These are phyloP conservation scores for Rosa lucieae DNA, from an alignment of 306 rosid genomes.

Conservation along the genomic window DNA sequence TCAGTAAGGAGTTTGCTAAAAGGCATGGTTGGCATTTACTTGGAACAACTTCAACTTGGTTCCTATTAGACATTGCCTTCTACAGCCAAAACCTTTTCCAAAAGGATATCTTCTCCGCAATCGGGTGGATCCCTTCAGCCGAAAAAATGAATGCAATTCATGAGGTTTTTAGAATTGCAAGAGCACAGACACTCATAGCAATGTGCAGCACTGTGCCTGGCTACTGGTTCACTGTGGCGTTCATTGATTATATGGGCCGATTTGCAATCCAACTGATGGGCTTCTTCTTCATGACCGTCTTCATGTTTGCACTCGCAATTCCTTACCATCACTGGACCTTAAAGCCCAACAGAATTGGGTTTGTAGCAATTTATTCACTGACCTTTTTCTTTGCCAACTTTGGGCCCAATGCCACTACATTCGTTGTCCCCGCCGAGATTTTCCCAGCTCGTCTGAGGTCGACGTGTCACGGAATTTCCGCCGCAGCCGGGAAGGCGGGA, in stretches of 20 bases:
- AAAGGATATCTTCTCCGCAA: constrained; percentile 71
- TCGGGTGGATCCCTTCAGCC: constrained; percentile 78
- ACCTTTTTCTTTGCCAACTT: constrained; percentile 91
- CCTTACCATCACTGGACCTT: constrained; percentile 83
- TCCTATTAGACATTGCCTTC: constrained; percentile 80
- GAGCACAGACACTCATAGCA: constrained; percentile 84
- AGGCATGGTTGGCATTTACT: constrained; percentile 75
- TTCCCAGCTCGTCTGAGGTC: constrained; percentile 91
- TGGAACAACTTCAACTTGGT: constrained; percentile 79
- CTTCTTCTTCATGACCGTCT: constrained; percentile 87
- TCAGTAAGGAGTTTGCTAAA: constrained; percentile 48
- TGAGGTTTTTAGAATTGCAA: constrained; percentile 68
- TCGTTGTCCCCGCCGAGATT: constrained; percentile 84
- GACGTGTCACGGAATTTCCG: constrained; percentile 89
- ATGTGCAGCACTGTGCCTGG: constrained; percentile 89
- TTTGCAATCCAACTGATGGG: constrained; percentile 84
- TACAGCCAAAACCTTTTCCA: constrained; percentile 93
- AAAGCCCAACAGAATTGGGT: constrained; percentile 51
- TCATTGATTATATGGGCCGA: constrained; percentile 70
- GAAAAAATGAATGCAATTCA: constrained; percentile 65
- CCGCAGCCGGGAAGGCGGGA: constrained; percentile 89
- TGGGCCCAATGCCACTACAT: constrained; percentile 91
- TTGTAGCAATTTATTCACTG: constrained; percentile 61
- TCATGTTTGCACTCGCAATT: constrained; percentile 86
- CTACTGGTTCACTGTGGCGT: constrained; percentile 76